Percentiles rank a stretch among this genome's conserved stretches.
These are phyloP conservation scores for Anthracocystis panici-leucophaei DNA, from an alignment of 1,284 basidiomycete genomes.

Conservation along the genomic window DNA sequence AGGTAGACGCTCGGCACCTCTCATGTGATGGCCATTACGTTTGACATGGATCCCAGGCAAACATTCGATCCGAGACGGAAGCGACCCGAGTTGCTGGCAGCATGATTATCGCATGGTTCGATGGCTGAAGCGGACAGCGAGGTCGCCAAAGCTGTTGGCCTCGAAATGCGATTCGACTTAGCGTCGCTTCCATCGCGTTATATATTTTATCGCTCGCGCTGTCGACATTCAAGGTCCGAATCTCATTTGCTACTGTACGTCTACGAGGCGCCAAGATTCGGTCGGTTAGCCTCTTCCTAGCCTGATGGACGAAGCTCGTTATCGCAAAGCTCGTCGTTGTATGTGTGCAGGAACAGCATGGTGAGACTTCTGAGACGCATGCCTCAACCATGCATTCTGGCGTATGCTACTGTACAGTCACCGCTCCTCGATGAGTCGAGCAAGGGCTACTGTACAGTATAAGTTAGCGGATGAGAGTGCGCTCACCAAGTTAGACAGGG, in stretches of 20 bases:
- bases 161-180: background rate
- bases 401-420: background rate
- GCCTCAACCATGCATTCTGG: background rate
- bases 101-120: background rate
- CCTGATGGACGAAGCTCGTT: constrained; percentile 5
- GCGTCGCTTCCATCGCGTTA: constrained; percentile 16
- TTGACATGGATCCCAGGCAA: too few species aligned
- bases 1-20: background rate
- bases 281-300: background rate
- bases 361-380: background rate
- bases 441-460: background rate
- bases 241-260: background rate
- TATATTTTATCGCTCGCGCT: constrained; percentile 4
- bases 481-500: background rate
- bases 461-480: background rate
- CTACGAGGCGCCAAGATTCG: constrained; percentile 4
- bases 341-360: constrained; percentile 4
- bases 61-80: too few species aligned
- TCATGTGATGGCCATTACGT: too few species aligned
- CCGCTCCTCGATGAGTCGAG: background rate
- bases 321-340: background rate
- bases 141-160: background rate
- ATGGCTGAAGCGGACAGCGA: background rate
- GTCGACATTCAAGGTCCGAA: constrained; percentile 12
- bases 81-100: background rate